Percentiles rank a stretch among this genome's conserved stretches.
Conservation (phyloP, 2,329 filamentous ascomycete species). For the Aspergillus awamori region DNA sequence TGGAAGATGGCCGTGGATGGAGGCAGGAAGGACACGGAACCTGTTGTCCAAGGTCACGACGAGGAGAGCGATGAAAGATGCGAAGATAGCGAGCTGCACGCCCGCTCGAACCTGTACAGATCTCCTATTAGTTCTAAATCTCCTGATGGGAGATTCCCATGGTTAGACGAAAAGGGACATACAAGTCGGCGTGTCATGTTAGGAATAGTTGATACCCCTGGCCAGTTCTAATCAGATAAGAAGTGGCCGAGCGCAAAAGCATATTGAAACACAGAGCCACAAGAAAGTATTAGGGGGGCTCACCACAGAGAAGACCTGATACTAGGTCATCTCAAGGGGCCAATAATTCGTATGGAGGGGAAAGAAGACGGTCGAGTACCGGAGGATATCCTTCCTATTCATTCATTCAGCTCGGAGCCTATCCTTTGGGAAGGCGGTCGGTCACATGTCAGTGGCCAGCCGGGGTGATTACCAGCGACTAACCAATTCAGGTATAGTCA, state of each 20-base stretch:
- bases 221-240: conserved; percentile 32
- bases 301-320: conserved; percentile 31
- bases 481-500: background rate
- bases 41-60: conserved; percentile 83
- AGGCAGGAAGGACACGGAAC: conserved; percentile 81
- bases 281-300: conserved; percentile 20
- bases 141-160: background rate
- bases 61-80: conserved; percentile 68
- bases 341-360: conserved; percentile 17
- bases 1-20: conserved; percentile 84
- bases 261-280: conserved; percentile 33
- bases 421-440: conserved; percentile 28
- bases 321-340: conserved; percentile 37
- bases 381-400: conserved; percentile 5
- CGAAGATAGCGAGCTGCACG: conserved; percentile 71
- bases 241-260: conserved; percentile 32
- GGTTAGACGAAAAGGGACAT: conserved; percentile 20
- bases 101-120: conserved; percentile 61
- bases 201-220: conserved; percentile 32
- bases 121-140: conserved; percentile 2
- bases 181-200: conserved; percentile 50
- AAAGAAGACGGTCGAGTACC: conserved; percentile 8
- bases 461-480: conserved; percentile 3
- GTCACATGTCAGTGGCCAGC: conserved; percentile 25
- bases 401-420: background rate